phyloP scores from a whole-genome alignment of 2,329 filamentous ascomycete genomes.

The Mollisiaceae sp. region DNA sequence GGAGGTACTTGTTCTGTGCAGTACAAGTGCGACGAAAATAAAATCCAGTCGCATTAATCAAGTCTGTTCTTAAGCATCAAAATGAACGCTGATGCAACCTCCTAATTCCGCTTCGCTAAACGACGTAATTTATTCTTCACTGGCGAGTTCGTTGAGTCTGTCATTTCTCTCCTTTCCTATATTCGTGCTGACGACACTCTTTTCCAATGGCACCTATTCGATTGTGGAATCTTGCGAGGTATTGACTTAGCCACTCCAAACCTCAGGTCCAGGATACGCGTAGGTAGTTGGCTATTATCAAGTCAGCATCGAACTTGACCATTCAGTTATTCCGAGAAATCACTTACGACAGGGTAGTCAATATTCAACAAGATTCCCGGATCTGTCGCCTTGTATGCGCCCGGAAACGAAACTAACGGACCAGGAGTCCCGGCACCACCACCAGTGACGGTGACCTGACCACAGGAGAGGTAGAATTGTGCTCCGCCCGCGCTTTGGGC shows the following conservation, averaged over 20 bases:
- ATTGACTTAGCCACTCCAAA: constrained; percentile 30
- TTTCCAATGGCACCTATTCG: background rate
- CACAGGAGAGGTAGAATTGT: constrained; percentile 45
- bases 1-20: background rate
- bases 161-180: background rate
- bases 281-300: constrained; percentile 35
- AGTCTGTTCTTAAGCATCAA: background rate
- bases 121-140: too few relatives aligned
- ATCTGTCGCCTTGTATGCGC: constrained; percentile 45
- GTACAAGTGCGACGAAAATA: background rate
- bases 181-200: background rate
- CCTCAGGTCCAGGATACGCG: constrained; percentile 35
- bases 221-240: background rate
- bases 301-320: constrained; percentile 20
- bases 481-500: constrained; percentile 31
- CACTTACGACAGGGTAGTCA: constrained; percentile 43
- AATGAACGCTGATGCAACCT: background rate
- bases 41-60: background rate
- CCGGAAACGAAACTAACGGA: constrained; percentile 44
- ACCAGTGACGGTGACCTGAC: constrained; percentile 50
- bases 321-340: background rate
- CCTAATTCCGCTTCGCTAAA: background rate
- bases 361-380: constrained; percentile 44
- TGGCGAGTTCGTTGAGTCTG: background rate
- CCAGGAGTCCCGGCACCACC: constrained; percentile 47